These are phyloP conservation scores for Nymphaea thermarum DNA, from an alignment of 164 flowering plant genomes.

Conservation along the genomic window DNA sequence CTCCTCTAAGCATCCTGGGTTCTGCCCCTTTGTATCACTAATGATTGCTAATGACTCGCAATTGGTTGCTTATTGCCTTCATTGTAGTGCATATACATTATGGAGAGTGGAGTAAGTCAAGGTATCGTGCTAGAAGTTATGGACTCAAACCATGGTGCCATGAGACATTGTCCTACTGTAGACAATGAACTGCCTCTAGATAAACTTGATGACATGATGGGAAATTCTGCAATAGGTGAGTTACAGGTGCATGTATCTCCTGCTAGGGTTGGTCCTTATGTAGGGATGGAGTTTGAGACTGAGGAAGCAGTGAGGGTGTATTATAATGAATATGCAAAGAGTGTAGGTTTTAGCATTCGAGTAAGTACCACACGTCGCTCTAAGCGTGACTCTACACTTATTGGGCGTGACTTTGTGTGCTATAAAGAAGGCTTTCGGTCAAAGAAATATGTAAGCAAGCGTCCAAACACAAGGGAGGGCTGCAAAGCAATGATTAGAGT, in stretches of 20 bases:
- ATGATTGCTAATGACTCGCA: too few relatives aligned
- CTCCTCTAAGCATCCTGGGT: too few relatives aligned
- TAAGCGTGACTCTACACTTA: slow-evolving; percentile 27
- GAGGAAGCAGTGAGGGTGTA: slow-evolving; percentile 50
- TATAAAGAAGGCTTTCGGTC: slow-evolving; percentile 33
- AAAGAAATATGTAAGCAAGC: slow-evolving; percentile 20
- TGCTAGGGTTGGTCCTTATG: slow-evolving; percentile 21
- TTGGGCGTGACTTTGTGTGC: slow-evolving; percentile 45
- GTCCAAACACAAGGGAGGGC: slow-evolving; percentile 18
- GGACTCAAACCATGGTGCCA: not conserved
- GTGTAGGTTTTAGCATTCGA: slow-evolving; percentile 49
- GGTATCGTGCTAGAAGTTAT: not conserved
- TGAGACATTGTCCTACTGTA: not conserved
- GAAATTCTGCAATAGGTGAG: slow-evolving; percentile 3
- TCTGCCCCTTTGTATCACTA: too few relatives aligned
- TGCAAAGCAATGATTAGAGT: slow-evolving; percentile 64
- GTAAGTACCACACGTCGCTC: slow-evolving; percentile 28
- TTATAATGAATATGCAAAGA: slow-evolving; percentile 59
- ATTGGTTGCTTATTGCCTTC: not conserved
- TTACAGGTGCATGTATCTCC: slow-evolving; percentile 4
- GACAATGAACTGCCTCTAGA: slow-evolving; percentile 2
- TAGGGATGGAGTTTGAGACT: slow-evolving; percentile 72
- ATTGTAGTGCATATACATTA: not conserved
- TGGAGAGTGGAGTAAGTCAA: not conserved
- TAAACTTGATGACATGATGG: slow-evolving; percentile 5